Evolutionary conservation across 2,329 filamentous ascomycete species (phyloP), one percentile per base, ranked within the genome.

Genomic region (Cladosporium sp.): DNA sequence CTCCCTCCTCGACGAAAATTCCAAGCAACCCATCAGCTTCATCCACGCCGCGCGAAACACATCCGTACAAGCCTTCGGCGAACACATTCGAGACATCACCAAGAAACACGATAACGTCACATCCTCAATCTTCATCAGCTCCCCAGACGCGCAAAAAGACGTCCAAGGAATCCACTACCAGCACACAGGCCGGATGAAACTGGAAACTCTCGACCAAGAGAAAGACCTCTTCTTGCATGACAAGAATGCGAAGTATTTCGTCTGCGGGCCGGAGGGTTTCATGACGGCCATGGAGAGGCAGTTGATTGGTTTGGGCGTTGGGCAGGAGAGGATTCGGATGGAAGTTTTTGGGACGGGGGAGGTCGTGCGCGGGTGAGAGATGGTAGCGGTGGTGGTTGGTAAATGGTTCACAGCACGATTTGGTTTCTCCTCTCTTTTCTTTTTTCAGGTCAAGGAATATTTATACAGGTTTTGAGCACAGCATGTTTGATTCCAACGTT

Each of bases 231-330:
- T 76, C 56, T 62, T 83, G 1, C 69, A 72, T 16, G 71, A 84
- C 57, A 43, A 66, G 1, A 68, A 68, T 38, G 74, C 86, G 0
- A 72, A 82, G 60, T 91, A 89, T 65, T 90, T 79, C 58, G 69
- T 88, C 47, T 91, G 87, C 61, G 87, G 86, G 0, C 86, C 86
- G 0, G 74, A 76, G 53, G 62, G 65, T 7, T 91, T 89, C 72
- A 91, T 91, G 87, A 59, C 75, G 8, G 77, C 80, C 32, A 70
- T 79, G 18, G 71, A 79, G 55, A 66, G 68, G 7, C 74, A 71
- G 57, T 69, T 90, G 50, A 68, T 74, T 57, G 69, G 60, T 2
- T 67, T 72, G 49, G 84, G 83, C 0, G 83, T 89, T 1, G 66
- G 71, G 1, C 66, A 46, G 16, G 42, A 48, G 8, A 52, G 56